Conservation (phyloP, 2,329 filamentous ascomycete genomes). For the Kalmusia sp. region DNA sequence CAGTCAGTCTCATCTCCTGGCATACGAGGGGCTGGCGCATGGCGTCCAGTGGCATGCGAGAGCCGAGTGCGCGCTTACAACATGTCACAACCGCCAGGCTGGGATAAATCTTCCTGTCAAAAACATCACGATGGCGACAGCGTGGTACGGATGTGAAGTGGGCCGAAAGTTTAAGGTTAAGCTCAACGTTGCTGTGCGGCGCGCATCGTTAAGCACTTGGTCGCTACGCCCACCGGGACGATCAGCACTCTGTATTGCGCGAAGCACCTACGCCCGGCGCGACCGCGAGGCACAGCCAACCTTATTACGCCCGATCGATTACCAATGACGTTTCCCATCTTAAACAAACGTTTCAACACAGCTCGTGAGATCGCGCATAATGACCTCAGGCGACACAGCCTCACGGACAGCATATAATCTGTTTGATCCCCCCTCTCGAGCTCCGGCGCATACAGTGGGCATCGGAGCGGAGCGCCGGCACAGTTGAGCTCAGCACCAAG, state of each 20-base stretch:
- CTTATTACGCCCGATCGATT: slow-evolving; percentile 4
- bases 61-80: background rate
- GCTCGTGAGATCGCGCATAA: no score
- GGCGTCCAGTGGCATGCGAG: background rate
- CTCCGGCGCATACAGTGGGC: background rate
- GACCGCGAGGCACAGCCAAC: no score
- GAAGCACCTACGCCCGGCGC: background rate
- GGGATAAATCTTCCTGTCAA: no score
- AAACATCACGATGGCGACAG: no score
- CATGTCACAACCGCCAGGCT: background rate
- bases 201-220: background rate
- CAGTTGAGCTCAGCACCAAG: background rate
- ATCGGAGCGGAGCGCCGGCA: slow-evolving; percentile 1
- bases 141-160: no score
- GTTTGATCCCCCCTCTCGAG: slow-evolving; percentile 2
- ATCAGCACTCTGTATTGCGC: background rate
- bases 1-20: background rate
- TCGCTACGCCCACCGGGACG: background rate
- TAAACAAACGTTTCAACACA: no score
- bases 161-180: background rate
- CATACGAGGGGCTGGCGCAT: background rate
- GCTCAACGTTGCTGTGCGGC: no score
- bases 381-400: background rate
- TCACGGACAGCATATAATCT: slow-evolving; percentile 6
- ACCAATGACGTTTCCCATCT: no score